phyloP scores from a whole-genome alignment of 2,329 filamentous ascomycete genomes.

The Monascus ruber region DNA sequence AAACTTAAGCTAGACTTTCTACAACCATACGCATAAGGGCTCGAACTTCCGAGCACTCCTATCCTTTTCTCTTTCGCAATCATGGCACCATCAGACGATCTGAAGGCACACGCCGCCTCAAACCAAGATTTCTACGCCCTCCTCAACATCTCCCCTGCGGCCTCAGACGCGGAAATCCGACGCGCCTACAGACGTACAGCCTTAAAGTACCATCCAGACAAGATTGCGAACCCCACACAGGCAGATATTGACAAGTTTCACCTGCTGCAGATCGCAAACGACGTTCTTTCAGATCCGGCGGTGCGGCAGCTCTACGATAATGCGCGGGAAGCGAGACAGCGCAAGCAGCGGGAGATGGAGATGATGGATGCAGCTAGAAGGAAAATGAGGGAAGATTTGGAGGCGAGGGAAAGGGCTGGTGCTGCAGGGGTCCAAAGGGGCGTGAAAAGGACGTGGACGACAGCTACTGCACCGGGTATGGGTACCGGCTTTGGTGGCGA shows the following conservation, averaged over 20 bases:
- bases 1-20: too few relatives aligned
- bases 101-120: slow-evolving; percentile 49
- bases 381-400: slow-evolving; percentile 76
- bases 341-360: slow-evolving; percentile 59
- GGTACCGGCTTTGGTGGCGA: slow-evolving; percentile 9
- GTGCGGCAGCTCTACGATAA: slow-evolving; percentile 69
- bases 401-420: slow-evolving; percentile 56
- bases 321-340: slow-evolving; percentile 57
- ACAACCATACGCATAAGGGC: too few relatives aligned
- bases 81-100: slow-evolving; percentile 31
- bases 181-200: slow-evolving; percentile 76
- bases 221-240: slow-evolving; percentile 57
- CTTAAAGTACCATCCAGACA: slow-evolving; percentile 90
- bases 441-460: slow-evolving; percentile 46
- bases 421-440: slow-evolving; percentile 38
- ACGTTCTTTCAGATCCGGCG: slow-evolving; percentile 61
- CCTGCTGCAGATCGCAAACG: slow-evolving; percentile 71
- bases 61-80: slow-evolving; percentile 4
- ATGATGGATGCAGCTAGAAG: slow-evolving; percentile 62
- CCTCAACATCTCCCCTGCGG: slow-evolving; percentile 54
- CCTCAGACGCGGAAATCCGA: slow-evolving; percentile 61
- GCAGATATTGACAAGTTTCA: slow-evolving; percentile 72
- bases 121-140: slow-evolving; percentile 67
- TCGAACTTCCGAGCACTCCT: too few relatives aligned
- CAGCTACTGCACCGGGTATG: neutral